phyloP scores from a whole-genome alignment of 805 yeast species.

The Candida alai region DNA sequence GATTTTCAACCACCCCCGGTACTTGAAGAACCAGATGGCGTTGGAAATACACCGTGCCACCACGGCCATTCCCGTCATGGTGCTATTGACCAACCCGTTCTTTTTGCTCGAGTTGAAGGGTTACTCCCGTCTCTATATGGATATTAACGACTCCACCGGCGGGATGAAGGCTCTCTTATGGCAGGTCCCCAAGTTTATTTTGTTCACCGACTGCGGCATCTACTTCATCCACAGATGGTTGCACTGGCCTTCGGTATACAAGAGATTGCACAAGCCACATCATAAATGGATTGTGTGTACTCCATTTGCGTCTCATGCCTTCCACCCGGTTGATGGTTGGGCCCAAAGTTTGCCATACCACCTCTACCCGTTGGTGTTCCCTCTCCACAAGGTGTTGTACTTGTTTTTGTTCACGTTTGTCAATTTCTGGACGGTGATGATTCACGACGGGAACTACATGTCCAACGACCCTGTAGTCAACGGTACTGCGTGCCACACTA shows the following conservation, averaged over 20 bases:
- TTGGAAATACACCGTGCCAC: constrained; percentile 78
- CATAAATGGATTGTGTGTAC: constrained; percentile 99
- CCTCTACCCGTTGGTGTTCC: constrained; percentile 85
- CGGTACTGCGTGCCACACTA: constrained; percentile 98
- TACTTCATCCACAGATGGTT: constrained; percentile 89
- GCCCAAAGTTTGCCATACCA: constrained; percentile 92
- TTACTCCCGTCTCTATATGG: constrained; percentile 71
- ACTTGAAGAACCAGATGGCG: constrained; percentile 86
- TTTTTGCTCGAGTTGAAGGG: constrained; percentile 82
- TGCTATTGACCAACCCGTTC: constrained; percentile 83
- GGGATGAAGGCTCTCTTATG: constrained; percentile 60
- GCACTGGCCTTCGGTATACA: constrained; percentile 91
- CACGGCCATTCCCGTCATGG: constrained; percentile 87
- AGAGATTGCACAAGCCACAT: constrained; percentile 88
- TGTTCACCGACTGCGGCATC: constrained; percentile 93
- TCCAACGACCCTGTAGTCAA: constrained; percentile 91
- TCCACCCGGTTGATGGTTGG: constrained; percentile 98
- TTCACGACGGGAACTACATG: constrained; percentile 95
- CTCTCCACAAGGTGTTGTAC: constrained; percentile 84
- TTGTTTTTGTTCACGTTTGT: constrained; percentile 82
- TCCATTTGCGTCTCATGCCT: constrained; percentile 97
- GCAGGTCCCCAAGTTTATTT: constrained; percentile 75
- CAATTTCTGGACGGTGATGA: constrained; percentile 97
- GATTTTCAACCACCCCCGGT: constrained; percentile 93
- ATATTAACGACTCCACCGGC: constrained; percentile 58